Evolutionary conservation across 148 eudicot species (phyloP).

Genomic region (Rhododendron griersonianum): DNA sequence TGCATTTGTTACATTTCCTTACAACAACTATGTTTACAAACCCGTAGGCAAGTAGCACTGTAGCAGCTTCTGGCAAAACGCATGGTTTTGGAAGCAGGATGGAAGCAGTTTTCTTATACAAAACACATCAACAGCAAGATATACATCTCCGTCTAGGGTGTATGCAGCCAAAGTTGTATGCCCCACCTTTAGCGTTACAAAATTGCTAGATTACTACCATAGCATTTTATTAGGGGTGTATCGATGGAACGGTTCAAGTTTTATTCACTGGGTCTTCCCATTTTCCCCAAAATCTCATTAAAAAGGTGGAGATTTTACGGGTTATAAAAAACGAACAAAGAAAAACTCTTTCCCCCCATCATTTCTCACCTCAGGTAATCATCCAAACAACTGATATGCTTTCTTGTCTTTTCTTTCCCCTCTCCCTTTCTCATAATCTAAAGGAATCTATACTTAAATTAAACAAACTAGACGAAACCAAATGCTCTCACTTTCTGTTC

Average conservation of each 20-base stretch:
- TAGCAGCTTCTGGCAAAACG: background rate
- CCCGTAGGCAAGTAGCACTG: background rate
- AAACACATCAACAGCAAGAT: background rate
- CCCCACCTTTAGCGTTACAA: background rate
- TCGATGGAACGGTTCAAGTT: background rate
- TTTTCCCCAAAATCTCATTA: background rate
- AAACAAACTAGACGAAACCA: background rate
- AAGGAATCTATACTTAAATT: background rate
- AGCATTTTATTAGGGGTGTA: background rate
- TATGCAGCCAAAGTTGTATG: background rate
- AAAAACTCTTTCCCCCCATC: no score
- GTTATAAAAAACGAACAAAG: background rate
- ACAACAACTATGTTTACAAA: background rate
- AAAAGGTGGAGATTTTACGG: background rate
- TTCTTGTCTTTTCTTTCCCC: background rate
- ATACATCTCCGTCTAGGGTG: background rate
- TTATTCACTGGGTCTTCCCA: background rate
- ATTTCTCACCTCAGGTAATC: no score
- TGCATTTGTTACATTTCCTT: background rate
- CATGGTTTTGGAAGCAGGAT: background rate
- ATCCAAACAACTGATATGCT: no score
- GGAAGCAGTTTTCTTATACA: background rate
- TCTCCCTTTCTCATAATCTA: background rate
- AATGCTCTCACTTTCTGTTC: slow-evolving; percentile 1
- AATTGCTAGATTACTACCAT: background rate